Evolutionary conservation across 768 basidiomycete genomes (phyloP), one percentile per base, ranked within the genome.

Genomic region (Trametopsis cervina): DNA sequence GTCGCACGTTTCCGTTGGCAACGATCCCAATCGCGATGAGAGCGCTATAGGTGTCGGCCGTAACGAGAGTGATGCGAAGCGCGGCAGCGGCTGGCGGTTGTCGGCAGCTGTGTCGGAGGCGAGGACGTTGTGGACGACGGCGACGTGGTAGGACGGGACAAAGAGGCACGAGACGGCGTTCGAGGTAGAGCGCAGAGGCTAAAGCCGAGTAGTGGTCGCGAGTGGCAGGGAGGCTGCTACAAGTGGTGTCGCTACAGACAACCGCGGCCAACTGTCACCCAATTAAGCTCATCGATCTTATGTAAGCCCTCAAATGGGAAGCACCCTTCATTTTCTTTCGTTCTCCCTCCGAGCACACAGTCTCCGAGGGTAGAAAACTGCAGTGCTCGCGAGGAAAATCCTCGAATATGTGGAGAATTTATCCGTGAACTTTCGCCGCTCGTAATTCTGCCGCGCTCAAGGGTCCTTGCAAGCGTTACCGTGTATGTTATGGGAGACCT

Each of bases 1-100:
- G 42, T 26, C 35, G 52, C 53, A 49, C 49, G 53, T 50, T 50
- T 29, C 53, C 49, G 53, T 50, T 54, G 49, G 53, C 53, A 54
- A 54, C 53, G 53, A 54, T 54, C 53, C 44, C 42, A 49, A 50
- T 54, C 48, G 49, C 44, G 53, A 50, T 49, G 36, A 41, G 40
- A 39, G 42, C 26, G 12, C 18, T 44, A 22, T 21, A 40, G 20
- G 41, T 24, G 21, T 33, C 23, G 20, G 43, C 41, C 37, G 46
- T 22, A 42, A 42, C 15, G 27, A 40, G 21, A 44, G 39, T 38
- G 29, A 26, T 40, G 44, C 17, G 45, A 4, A 23, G 27, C 20
- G 44, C 12, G 15, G 42, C 26, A 33, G 20, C 23, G 21, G 18
- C 40, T n/a, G 25, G 26, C 22, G 40, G 44, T 5, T 25, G 44